Base-by-base conservation (phyloP, 2,329 filamentous ascomycete species). In the Aureobasidium sp. region DNA sequence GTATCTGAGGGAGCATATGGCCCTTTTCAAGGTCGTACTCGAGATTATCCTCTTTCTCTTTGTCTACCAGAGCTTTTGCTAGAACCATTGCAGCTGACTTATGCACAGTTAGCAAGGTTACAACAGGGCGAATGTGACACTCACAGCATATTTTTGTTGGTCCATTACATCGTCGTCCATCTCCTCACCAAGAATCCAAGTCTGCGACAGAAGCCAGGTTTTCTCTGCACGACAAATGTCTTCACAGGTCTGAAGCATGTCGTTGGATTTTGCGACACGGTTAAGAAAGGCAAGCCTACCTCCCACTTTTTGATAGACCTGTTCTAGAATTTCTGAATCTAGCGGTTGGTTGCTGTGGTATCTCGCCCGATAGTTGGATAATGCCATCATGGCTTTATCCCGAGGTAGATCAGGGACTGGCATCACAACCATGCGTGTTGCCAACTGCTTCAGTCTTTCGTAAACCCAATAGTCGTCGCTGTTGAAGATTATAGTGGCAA, bases 381-480 rank as follows among this genome's bases (percentile, higher is more conserved):
- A 79, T 0, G 94, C 93, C 27, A 80, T 78, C 64, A 96, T 83
- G 4, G 94, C 92, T 69, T 89, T 85, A 12, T 79, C 73, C 72
- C 92, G 96, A 57, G 88, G 85, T 7, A 99, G 79, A 73, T 99
- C 94, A 5, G 84, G 82, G 45, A 99, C 87, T 9, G 91, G 86
- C 41, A 96, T 87, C 5, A 99, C 89, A 71, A 97, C 92, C 90
- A 99, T 96, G 49, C 94, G 86, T 1, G 92, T 96, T 3, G 91
- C 90, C 63, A 96, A 87, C 72, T 90, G 87, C 79, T 97, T 97
- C 58, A 99, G 78, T 15, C 92, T 84, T 74, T 99, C 94, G 70
- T 97, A 97, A 0, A 99, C 89, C 94, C 94, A 99, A 76, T 96
- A 99, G 72, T 97, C 94, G 74, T 99, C 94, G 60, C 87, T 92